phyloP scores from a whole-genome alignment of 768 basidiomycete genomes.

The Rhodotorula kratochvilovae region DNA sequence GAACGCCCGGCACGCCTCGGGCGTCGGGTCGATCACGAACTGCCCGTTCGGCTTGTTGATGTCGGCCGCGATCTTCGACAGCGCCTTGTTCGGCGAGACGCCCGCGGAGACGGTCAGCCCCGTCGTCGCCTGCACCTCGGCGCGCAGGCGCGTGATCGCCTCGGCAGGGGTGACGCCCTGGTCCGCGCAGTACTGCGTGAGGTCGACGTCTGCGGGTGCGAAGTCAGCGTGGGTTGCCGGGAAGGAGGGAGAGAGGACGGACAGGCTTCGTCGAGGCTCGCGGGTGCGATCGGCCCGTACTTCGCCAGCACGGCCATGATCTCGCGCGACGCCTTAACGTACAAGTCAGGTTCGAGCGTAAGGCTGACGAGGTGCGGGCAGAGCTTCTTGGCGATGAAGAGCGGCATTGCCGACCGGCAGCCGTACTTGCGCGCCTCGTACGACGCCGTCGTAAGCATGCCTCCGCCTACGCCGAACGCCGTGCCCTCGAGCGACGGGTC shows the following conservation, averaged over 20 bases:
- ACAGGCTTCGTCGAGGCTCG: constrained; percentile 81
- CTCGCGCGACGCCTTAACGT: constrained; percentile 46
- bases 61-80: constrained; percentile 62
- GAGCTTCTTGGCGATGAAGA: constrained; percentile 86
- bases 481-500: constrained; percentile 47
- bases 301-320: constrained; percentile 66
- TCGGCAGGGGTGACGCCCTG: constrained; percentile 63
- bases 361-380: constrained; percentile 82
- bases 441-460: constrained; percentile 69
- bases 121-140: constrained; percentile 68
- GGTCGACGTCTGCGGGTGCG: constrained; percentile 51
- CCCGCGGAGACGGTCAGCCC: constrained; percentile 88
- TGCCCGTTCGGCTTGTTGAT: constrained; percentile 36
- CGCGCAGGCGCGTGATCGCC: constrained; percentile 73
- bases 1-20: constrained; percentile 39
- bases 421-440: constrained; percentile 41
- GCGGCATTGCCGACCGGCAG: constrained; percentile 88
- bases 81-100: constrained; percentile 92
- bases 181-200: constrained; percentile 74
- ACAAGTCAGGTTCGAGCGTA: constrained; percentile 39
- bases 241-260: neutral
- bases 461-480: constrained; percentile 65
- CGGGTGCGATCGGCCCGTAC: constrained; percentile 49
- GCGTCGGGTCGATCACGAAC: constrained; percentile 37
- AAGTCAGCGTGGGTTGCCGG: neutral